phyloP scores from a whole-genome alignment of 129 eudicot species.

The Helichrysum umbraculigerum region DNA sequence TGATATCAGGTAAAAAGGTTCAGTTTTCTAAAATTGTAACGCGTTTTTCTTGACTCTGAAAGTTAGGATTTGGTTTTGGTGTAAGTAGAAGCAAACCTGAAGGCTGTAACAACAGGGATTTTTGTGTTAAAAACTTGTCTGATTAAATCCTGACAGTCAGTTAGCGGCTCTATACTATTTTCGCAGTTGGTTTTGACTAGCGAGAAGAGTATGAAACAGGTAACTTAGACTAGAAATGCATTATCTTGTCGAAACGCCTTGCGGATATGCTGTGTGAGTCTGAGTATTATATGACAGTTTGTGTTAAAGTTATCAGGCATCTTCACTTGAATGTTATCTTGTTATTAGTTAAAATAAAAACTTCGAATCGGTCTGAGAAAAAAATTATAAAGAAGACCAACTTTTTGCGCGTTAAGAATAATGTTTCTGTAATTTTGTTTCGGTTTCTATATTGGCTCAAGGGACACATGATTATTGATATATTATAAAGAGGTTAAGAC shows the following conservation, averaged over 20 bases:
- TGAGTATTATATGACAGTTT: background rate
- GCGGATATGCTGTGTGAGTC: too few relatives aligned
- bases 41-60: constrained; percentile 21
- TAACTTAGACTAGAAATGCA: constrained; percentile 32
- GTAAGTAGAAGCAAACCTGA: constrained; percentile 27
- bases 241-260: background rate
- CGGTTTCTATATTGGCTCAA: too few relatives aligned
- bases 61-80: constrained; percentile 34
- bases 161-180: background rate
- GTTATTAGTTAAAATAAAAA: background rate
- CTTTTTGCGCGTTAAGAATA: too few relatives aligned
- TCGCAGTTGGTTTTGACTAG: background rate
- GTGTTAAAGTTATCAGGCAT: background rate
- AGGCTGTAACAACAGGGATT: constrained; percentile 28
- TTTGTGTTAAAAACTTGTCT: constrained; percentile 13
- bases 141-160: constrained; percentile 27
- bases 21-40: constrained; percentile 19
- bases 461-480: too few relatives aligned
- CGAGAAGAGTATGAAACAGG: background rate
- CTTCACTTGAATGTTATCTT: background rate
- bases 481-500: too few relatives aligned
- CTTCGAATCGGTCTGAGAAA: background rate
- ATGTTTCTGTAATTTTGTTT: too few relatives aligned
- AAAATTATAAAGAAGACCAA: too few relatives aligned
- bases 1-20: constrained; percentile 25